Conservation (phyloP, 805 yeast genomes). For the Saccharomycopsis microspora region DNA sequence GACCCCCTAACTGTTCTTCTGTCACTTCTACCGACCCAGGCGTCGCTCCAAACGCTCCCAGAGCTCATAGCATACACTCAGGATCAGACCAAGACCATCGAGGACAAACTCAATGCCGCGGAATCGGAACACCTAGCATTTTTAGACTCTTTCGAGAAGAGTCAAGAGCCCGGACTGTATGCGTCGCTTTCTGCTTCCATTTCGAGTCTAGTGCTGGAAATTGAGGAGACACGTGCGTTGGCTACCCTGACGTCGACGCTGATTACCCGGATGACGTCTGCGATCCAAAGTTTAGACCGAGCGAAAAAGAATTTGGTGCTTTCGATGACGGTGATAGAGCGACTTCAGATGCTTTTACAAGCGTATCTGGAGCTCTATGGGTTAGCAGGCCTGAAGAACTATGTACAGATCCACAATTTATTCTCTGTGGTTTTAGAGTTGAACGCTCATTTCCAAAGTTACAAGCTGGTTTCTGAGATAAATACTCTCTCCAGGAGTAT, state of each 20-base stretch:
- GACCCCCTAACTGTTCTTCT: too few relatives aligned
- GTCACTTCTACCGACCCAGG: too few relatives aligned
- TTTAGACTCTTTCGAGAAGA: too few relatives aligned
- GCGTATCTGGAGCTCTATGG: conserved; percentile 51
- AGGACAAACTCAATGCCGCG: too few relatives aligned
- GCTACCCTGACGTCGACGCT: conserved; percentile 47
- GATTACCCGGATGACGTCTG: conserved; percentile 61
- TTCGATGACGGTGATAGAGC: conserved; percentile 76
- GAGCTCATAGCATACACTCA: too few relatives aligned
- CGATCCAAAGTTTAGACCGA: conserved; percentile 67
- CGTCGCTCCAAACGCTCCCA: too few relatives aligned
- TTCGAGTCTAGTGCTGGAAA: neutral
- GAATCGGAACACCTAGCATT: too few relatives aligned
- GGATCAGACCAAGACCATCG: too few relatives aligned
- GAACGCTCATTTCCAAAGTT: conserved; percentile 62
- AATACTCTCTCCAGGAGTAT: conserved; percentile 53
- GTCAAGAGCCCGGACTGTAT: too few relatives aligned
- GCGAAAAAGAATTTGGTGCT: conserved; percentile 76
- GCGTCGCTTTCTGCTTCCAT: too few relatives aligned
- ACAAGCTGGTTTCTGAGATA: conserved; percentile 74
- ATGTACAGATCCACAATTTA: conserved; percentile 45
- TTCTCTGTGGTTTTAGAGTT: conserved; percentile 66
- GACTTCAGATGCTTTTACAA: conserved; percentile 75
- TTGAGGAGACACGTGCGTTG: conserved; percentile 27
- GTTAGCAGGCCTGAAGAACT: conserved; percentile 21